A percentile compares a stretch with the other conserved stretches of the same genome.
Evolutionary conservation across 2,329 filamentous ascomycete species (phyloP).

Genomic region (Epichloe coenophiala): DNA sequence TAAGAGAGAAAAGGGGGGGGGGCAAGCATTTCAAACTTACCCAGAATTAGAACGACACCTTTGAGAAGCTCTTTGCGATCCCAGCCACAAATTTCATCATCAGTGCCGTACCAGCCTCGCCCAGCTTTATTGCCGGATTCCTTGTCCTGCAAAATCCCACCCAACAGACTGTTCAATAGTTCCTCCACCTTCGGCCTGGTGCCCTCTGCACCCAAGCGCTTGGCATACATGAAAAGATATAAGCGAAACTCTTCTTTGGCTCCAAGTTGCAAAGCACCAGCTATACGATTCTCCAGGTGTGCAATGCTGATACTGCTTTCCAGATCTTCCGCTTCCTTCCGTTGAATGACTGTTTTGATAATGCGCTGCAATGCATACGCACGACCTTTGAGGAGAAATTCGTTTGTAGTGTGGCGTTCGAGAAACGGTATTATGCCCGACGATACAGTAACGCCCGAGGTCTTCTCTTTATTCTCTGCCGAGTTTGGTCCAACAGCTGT

Average conservation of each 20-base stretch:
- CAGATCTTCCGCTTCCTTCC: constrained; percentile 83
- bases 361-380: constrained; percentile 85
- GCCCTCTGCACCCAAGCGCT: constrained; percentile 83
- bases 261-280: constrained; percentile 71
- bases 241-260: constrained; percentile 86
- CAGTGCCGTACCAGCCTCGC: constrained; percentile 50
- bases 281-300: constrained; percentile 88
- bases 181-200: constrained; percentile 84
- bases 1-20: background rate
- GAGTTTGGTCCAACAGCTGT: constrained; percentile 49
- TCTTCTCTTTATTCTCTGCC: constrained; percentile 29
- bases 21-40: constrained; percentile 37
- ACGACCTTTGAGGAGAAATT: constrained; percentile 80
- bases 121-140: constrained; percentile 29
- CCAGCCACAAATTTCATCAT: constrained; percentile 78
- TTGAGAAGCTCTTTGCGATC: constrained; percentile 74
- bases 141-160: constrained; percentile 52
- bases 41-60: constrained; percentile 83
- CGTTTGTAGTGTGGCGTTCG: constrained; percentile 87
- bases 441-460: constrained; percentile 48
- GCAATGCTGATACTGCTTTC: constrained; percentile 86
- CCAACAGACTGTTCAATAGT: constrained; percentile 67
- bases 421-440: constrained; percentile 87
- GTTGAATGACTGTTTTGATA: constrained; percentile 75
- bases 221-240: constrained; percentile 97